Percentiles rank a stretch among this genome's conserved stretches.
Conservation (phyloP, 352 stramenopile genomes). For the Phytophthora ramorum region DNA sequence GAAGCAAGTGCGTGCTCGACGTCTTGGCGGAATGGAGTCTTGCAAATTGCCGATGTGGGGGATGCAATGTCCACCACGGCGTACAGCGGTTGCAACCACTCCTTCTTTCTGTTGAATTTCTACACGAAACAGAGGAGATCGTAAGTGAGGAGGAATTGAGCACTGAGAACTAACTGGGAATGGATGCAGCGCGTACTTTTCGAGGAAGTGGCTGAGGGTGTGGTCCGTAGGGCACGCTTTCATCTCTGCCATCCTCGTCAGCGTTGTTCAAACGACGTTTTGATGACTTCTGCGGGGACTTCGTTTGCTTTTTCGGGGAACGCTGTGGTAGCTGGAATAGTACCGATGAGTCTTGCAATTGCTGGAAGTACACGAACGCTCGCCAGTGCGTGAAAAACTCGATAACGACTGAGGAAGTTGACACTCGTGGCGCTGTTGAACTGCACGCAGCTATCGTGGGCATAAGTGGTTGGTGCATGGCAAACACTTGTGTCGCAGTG, state of each 20-base stretch:
- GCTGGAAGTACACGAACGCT: slow-evolving; percentile 58
- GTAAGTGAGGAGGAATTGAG: slow-evolving; percentile 5
- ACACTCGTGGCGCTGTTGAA: neutral
- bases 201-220: slow-evolving; percentile 25
- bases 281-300: slow-evolving; percentile 3
- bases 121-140: slow-evolving; percentile 8
- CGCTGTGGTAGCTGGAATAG: slow-evolving; percentile 34
- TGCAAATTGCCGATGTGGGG: slow-evolving; percentile 30
- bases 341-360: slow-evolving; percentile 48
- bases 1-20: slow-evolving; percentile 24
- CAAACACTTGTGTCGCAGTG: slow-evolving; percentile 12
- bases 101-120: slow-evolving; percentile 52
- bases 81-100: slow-evolving; percentile 65
- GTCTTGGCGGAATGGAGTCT: slow-evolving; percentile 37
- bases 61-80: slow-evolving; percentile 43
- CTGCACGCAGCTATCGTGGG: neutral
- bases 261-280: slow-evolving; percentile 2
- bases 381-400: slow-evolving; percentile 62
- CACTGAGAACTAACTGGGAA: neutral
- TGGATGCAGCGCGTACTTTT: slow-evolving; percentile 19
- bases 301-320: slow-evolving; percentile 19
- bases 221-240: slow-evolving; percentile 21
- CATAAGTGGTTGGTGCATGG: slow-evolving; percentile 16
- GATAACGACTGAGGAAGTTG: slow-evolving; percentile 17
- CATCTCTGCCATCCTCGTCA: slow-evolving; percentile 1